These are phyloP conservation scores for Sarcocystis neurona DNA, from an alignment of 169 alveolate genomes.

Conservation along the genomic window DNA sequence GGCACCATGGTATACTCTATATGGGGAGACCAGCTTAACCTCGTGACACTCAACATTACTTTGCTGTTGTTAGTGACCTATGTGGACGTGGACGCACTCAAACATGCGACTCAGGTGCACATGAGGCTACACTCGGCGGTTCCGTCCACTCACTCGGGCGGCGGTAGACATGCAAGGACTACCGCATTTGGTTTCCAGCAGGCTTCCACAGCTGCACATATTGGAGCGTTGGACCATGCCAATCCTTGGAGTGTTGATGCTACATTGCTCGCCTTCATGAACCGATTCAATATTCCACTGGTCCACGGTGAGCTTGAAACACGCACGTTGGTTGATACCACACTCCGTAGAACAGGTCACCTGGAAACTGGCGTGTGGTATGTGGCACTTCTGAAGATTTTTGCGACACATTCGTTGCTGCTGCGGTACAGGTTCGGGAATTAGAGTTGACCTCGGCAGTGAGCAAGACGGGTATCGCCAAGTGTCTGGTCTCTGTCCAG, in stretches of 20 bases:
- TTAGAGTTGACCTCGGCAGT: slow-evolving; percentile 48
- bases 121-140: too few relatives aligned
- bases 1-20: too few relatives aligned
- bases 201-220: too few relatives aligned
- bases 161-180: too few relatives aligned
- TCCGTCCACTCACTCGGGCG: too few relatives aligned
- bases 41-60: too few relatives aligned
- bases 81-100: too few relatives aligned
- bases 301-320: slow-evolving; percentile 28
- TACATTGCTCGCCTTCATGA: slow-evolving; percentile 14
- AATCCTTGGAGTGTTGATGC: slow-evolving; percentile 7
- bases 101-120: too few relatives aligned
- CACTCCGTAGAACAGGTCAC: neutral
- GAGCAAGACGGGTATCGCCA: slow-evolving; percentile 30
- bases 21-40: too few relatives aligned
- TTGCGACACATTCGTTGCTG: neutral
- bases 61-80: too few relatives aligned
- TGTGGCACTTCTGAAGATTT: neutral
- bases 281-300: slow-evolving; percentile 42
- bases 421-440: slow-evolving; percentile 42
- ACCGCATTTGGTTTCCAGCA: too few relatives aligned
- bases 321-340: neutral
- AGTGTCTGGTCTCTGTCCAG: slow-evolving; percentile 47
- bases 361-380: neutral
- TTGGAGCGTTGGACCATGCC: too few relatives aligned